Evolutionary conservation across 2,329 filamentous ascomycete species (phyloP).

Genomic region (Dothistroma septosporum): DNA sequence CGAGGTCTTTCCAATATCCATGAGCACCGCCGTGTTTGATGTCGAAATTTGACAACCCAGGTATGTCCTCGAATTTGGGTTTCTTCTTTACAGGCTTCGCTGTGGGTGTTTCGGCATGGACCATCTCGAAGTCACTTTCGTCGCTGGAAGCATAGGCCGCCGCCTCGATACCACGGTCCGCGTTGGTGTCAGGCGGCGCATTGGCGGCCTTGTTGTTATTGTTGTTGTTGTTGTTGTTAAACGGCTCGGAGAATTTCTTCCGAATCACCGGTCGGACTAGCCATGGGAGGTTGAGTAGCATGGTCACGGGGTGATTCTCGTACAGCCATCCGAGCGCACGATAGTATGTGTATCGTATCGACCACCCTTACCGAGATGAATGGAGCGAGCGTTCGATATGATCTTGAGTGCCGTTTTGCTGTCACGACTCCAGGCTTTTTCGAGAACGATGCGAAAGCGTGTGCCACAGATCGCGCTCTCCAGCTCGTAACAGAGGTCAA

Average conservation of each 20-base stretch:
- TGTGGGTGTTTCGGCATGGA: conserved; percentile 12
- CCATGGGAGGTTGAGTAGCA: conserved; percentile 54
- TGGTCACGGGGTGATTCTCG: conserved; percentile 52
- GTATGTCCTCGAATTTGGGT: conserved; percentile 19
- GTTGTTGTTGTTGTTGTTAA: conserved; percentile 26
- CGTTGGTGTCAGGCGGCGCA: background rate
- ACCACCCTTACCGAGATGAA: conserved; percentile 56
- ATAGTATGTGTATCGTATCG: conserved; percentile 43
- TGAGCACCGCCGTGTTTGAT: conserved; percentile 47
- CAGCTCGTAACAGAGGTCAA: conserved; percentile 55
- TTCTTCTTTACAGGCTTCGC: conserved; percentile 19
- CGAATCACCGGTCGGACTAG: conserved; percentile 53
- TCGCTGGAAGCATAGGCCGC: conserved; percentile 28
- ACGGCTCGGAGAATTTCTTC: conserved; percentile 46
- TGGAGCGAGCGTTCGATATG: conserved; percentile 59
- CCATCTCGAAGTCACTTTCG: conserved; percentile 25
- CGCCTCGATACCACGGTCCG: conserved; percentile 36
- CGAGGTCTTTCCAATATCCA: conserved; percentile 60
- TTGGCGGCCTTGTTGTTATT: conserved; percentile 24
- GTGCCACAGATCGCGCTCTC: conserved; percentile 40
- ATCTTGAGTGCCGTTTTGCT: conserved; percentile 52
- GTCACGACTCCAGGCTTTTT: conserved; percentile 50
- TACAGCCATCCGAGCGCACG: conserved; percentile 50
- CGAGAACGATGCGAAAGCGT: conserved; percentile 42
- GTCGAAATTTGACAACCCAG: conserved; percentile 20